Conservation (phyloP, 192 early-diverging fungal genomes). For the Coemansia sp. region DNA sequence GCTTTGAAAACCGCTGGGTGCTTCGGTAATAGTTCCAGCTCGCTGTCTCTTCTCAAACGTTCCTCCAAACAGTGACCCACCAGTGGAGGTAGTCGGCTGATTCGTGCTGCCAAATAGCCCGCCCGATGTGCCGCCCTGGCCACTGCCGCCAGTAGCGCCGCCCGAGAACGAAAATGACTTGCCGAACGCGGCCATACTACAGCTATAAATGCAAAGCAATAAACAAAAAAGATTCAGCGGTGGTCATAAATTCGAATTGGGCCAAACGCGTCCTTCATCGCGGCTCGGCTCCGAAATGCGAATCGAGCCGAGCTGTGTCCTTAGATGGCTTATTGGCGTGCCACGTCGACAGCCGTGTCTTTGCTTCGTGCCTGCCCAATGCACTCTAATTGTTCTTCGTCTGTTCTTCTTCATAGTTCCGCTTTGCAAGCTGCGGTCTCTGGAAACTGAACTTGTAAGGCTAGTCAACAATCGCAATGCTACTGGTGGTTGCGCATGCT, state of each 20-base stretch:
- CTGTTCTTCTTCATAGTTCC: too few relatives aligned
- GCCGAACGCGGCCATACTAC: slow-evolving; percentile 29
- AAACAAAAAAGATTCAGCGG: too few relatives aligned
- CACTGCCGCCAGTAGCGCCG: slow-evolving; percentile 10
- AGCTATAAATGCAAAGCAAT: background rate
- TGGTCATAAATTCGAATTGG: too few relatives aligned
- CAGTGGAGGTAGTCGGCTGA: slow-evolving; percentile 10
- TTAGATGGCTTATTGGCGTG: background rate
- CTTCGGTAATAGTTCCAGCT: slow-evolving; percentile 22
- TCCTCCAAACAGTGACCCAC: slow-evolving; percentile 24
- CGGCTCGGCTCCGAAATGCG: too few relatives aligned
- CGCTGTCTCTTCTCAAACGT: slow-evolving; percentile 37
- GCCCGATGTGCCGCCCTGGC: slow-evolving; percentile 5
- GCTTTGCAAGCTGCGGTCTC: background rate
- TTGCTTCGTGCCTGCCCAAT: too few relatives aligned
- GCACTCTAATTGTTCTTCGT: too few relatives aligned
- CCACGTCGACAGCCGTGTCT: too few relatives aligned
- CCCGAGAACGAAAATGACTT: slow-evolving; percentile 46
- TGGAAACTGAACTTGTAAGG: background rate
- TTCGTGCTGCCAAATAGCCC: slow-evolving; percentile 28
- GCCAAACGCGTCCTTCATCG: too few relatives aligned
- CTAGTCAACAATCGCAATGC: too few relatives aligned
- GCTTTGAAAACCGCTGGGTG: slow-evolving; percentile 1
- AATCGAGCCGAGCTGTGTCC: background rate
- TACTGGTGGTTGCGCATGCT: too few relatives aligned